Base-by-base conservation (phyloP, 1,284 basidiomycete genomes). In the Lentinula novae-zelandiae region DNA sequence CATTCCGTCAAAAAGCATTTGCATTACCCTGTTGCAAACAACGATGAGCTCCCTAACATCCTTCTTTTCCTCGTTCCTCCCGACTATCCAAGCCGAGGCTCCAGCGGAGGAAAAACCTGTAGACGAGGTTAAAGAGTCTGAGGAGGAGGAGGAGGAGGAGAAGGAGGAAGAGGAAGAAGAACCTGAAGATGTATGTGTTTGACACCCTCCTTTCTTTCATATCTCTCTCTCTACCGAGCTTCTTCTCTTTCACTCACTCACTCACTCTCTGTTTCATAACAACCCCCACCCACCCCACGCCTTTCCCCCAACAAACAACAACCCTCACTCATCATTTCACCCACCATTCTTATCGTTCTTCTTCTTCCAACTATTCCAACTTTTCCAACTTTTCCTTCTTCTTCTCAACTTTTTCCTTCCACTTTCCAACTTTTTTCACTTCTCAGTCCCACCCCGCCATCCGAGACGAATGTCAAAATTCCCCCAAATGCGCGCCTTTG, bases 391-490 rank as follows among this genome's bases (percentile, higher is more conserved):
- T 27, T 27, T n/a, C 22, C 22, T 27, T 27, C 22, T 27, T 27
- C 22, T 27, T 27, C 3, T 3, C 22, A 27, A 27, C 22, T 27
- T 27, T 27, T 3, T 3, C 3, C 3, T 27, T 27, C 22, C 22
- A 3, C 3, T 3, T 27, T 27, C 3, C 22, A 1, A 27, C 2
- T 3, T 8, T 42, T 53, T 7, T 33, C 15, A 6, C 52, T 53
- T 20, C n/a, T n/a, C n/a, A n/a, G n/a, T n/a, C n/a, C n/a, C n/a
- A 88, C 39, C 92, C 91, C 27, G 73, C 71, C 53, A 78, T 95
- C 64, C 83, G 87, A 59, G 89, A 91, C 60, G 90, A 90, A 66
- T 95, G 92, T 76, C 81, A 89, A 70, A 72, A 84, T 66, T 76
- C 83, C 34, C 74, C 82, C 20, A 85, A 88, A 67, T 96, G 95